phyloP scores from a whole-genome alignment of 192 early-diverging fungal species.

The Backusella morwellensis region DNA sequence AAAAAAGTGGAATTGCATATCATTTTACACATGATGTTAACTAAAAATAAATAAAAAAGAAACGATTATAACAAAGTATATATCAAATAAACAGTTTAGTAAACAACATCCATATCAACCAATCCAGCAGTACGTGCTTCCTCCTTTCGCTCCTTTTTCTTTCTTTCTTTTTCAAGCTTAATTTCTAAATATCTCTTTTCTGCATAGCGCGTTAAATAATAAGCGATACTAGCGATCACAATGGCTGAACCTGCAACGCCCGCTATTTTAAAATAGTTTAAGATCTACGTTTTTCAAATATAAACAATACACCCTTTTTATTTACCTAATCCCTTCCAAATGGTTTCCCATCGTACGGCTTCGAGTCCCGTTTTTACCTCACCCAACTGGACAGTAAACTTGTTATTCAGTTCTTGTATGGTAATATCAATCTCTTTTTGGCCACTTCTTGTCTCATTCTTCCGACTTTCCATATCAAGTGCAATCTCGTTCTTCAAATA shows the following conservation, averaged over 20 bases:
- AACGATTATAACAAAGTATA: background rate
- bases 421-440: constrained; percentile 74
- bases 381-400: constrained; percentile 74
- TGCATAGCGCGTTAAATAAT: constrained; percentile 26
- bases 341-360: constrained; percentile 82
- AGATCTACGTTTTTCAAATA: background rate
- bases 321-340: constrained; percentile 64
- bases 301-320: constrained; percentile 1
- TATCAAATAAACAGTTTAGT: constrained; percentile 12
- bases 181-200: constrained; percentile 9
- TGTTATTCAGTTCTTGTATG: constrained; percentile 81
- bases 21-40: background rate
- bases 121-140: constrained; percentile 27
- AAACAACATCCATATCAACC: constrained; percentile 34
- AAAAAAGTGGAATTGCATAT: background rate
- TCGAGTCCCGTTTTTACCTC: constrained; percentile 87
- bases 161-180: constrained; percentile 26
- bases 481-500: constrained; percentile 78
- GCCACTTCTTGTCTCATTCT: constrained; percentile 74
- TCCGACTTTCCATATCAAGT: constrained; percentile 88
- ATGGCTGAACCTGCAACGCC: constrained; percentile 26
- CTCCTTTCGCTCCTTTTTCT: constrained; percentile 25
- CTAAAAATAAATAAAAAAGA: background rate
- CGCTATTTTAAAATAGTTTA: constrained; percentile 6
- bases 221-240: constrained; percentile 24